phyloP scores from a whole-genome alignment of 139 green algal species.

The Coelastrella sp. region DNA sequence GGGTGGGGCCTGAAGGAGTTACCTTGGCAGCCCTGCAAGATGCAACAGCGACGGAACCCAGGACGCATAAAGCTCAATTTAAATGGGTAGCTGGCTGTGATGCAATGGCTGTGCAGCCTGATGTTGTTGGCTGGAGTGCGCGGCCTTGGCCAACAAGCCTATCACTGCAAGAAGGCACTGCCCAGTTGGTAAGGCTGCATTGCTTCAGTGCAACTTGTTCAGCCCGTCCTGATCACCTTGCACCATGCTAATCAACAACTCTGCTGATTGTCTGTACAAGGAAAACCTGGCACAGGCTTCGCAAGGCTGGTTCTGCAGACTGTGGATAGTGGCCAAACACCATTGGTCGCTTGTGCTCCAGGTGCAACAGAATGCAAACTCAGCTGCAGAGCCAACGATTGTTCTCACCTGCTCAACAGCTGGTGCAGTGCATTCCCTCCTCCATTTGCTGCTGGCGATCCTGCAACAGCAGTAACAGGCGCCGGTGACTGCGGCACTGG shows the following conservation, averaged over 20 bases:
- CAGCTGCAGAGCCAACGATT: background rate
- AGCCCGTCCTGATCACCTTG: too few species aligned
- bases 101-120: too few species aligned
- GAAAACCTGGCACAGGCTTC: too few species aligned
- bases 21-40: constrained; percentile 33
- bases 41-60: background rate
- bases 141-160: too few species aligned
- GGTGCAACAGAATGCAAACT: background rate
- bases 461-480: background rate
- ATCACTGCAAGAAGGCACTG: too few species aligned
- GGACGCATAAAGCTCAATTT: background rate
- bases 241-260: too few species aligned
- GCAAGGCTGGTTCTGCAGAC: too few species aligned
- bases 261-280: too few species aligned
- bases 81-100: background rate
- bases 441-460: background rate
- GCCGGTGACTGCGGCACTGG: constrained; percentile 1
- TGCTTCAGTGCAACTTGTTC: too few species aligned
- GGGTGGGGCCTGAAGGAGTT: background rate
- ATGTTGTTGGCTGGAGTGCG: too few species aligned
- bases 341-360: background rate
- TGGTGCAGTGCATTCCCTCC: constrained; percentile 25
- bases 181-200: too few species aligned
- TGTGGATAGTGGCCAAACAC: too few species aligned
- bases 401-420: constrained; percentile 9